Evolutionary conservation across 495 filamentous ascomycete species (phyloP), one percentile per base, ranked within the genome.

Genomic region (Aspergillus bridgeri): DNA sequence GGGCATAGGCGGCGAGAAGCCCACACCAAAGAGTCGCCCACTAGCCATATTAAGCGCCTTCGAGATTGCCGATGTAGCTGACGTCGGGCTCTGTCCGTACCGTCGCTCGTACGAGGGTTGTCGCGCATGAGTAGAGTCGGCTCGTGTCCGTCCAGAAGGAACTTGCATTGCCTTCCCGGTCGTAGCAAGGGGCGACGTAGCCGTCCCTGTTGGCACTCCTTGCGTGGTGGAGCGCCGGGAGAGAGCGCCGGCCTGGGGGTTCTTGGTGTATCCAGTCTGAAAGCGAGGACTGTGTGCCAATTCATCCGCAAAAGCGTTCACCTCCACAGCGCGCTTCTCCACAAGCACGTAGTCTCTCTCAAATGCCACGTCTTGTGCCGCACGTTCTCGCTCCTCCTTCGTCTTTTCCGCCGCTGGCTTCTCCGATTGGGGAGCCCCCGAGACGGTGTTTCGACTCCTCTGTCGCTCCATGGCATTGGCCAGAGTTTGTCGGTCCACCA

Each of bases 271-370:
- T 0, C 75, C 72, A 8, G 73, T 69, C 48, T 75, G 76, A 54
- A 86, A 81, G 42, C 79, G 77, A 27, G 87, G 87, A 57, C 89
- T 90, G 48, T 90, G 85, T 18, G 90, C 91, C 60, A 98, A 75
- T 69, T 98, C 92, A 67, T 98, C 94, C 8, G 94, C 94, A 67
- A 98, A 90, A 4, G 94, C 93, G 74, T 98, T 97, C 24, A 98
- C 93, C 69, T 97, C 91, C 4, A 98, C 92, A 7, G 88, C 87
- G 51, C 87, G 86, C 76, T 97, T 98, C 72, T 98, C 95, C 19
- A 98, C 90, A 18, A 98, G 74, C 33, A 98, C 93, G 61, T 97
- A 98, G 62, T 97, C 94, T 60, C 92, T 80, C 66, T 95, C 91
- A 67, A 95, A 89, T 2, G 89, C 90, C 5, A 94, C 84, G 54